These are phyloP conservation scores for Curvularia spicifera DNA, from an alignment of 2,329 filamentous ascomycete genomes.

Conservation along the genomic window DNA sequence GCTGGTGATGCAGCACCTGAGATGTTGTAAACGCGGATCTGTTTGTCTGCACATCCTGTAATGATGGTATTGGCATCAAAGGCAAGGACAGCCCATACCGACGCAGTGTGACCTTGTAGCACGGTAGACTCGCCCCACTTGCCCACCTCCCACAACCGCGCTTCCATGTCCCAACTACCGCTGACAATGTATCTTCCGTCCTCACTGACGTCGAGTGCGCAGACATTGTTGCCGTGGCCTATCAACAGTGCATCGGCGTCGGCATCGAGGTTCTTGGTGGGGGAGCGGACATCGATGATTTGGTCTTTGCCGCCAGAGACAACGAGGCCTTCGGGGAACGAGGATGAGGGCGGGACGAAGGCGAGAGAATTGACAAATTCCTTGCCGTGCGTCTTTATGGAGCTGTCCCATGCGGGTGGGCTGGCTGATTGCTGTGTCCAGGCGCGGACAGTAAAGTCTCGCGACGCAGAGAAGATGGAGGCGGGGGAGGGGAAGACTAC, in stretches of 20 bases:
- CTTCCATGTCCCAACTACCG: conserved; percentile 91
- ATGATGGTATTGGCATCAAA: conserved; percentile 81
- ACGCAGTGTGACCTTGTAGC: conserved; percentile 77
- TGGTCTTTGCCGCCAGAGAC: conserved; percentile 90
- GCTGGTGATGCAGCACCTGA: conserved; percentile 68
- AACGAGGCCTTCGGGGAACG: conserved; percentile 78
- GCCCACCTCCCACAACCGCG: conserved; percentile 82
- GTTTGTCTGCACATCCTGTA: conserved; percentile 83
- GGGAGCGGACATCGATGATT: conserved; percentile 86
- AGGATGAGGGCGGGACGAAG: conserved; percentile 71
- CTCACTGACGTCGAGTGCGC: conserved; percentile 79
- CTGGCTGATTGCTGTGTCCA: conserved; percentile 74
- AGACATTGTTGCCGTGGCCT: conserved; percentile 87
- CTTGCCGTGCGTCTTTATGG: conserved; percentile 78
- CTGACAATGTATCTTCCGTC: conserved; percentile 79
- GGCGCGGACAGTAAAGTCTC: conserved; percentile 86
- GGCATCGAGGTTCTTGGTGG: conserved; percentile 69
- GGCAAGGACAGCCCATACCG: conserved; percentile 90
- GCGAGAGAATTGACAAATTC: conserved; percentile 88
- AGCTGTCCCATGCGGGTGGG: conserved; percentile 75
- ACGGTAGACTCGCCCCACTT: conserved; percentile 80
- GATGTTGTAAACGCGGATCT: conserved; percentile 80
- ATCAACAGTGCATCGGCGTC: conserved; percentile 85
- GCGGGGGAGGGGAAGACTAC: conserved; percentile 78
- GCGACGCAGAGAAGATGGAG: conserved; percentile 80